phyloP scores from a whole-genome alignment of 306 rosid genomes.

The Vicia villosa region DNA sequence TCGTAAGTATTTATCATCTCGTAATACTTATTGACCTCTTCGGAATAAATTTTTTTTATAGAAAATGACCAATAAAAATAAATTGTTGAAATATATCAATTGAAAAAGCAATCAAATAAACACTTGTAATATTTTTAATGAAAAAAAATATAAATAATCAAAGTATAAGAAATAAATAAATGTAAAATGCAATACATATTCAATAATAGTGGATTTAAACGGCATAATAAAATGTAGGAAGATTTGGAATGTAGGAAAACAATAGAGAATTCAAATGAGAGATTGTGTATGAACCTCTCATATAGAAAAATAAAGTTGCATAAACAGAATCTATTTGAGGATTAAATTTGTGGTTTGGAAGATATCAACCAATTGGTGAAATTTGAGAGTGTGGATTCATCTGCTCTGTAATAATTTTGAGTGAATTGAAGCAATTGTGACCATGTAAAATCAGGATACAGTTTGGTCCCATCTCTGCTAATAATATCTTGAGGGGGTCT shows the following conservation, averaged over 20 bases:
- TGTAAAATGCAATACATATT: neutral
- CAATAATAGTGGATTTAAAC: neutral
- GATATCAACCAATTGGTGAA: constrained; percentile 66
- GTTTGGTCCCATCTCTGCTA: constrained; percentile 42
- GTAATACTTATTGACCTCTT: too few species aligned
- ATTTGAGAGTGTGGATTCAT: constrained; percentile 60
- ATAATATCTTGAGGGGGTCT: constrained; percentile 62
- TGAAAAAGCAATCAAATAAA: too few species aligned
- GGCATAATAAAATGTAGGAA: neutral
- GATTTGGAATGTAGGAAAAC: constrained; percentile 5
- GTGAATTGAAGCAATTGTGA: constrained; percentile 62
- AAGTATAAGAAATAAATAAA: neutral
- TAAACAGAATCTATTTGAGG: neutral
- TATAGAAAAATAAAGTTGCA: constrained; percentile 9
- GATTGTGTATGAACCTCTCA: neutral
- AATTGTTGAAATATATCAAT: too few species aligned
- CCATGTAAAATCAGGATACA: constrained; percentile 81
- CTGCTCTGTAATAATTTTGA: constrained; percentile 67
- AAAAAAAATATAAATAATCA: too few species aligned
- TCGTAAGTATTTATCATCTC: too few species aligned
- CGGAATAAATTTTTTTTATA: too few species aligned
- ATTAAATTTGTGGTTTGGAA: constrained; percentile 34
- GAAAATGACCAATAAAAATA: too few species aligned
- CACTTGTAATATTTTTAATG: too few species aligned
- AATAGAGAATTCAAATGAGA: neutral